Evolutionary conservation across 148 eudicot species (phyloP), one percentile per base, ranked within the genome.

Genomic region (Rhododendron williamsianum): DNA sequence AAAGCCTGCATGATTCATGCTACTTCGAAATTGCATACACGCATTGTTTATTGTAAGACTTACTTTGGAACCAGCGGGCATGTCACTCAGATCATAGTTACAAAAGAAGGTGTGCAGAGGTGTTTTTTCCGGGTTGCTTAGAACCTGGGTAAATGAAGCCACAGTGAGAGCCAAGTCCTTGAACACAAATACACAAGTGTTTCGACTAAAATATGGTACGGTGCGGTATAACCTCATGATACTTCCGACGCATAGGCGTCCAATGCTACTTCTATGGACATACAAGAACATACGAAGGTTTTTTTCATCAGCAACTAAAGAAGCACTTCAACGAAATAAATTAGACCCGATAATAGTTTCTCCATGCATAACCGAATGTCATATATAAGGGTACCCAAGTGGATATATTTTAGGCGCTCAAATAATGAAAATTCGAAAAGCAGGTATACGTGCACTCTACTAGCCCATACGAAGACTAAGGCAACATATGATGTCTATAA

Each of bases 1-100:
- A 56, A 27, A 52, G 33, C 35, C 25, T 52, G 38, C 45, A 15
- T 33, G 9, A 79, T 51, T 54, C 51, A 45, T 19, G 52, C 27
- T 45, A 48, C 81, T 46, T 78, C 2, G 0, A 80, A 80, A 80
- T 18, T 33, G 18, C 4, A 48, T 25, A 9, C 1, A 8, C 0
- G 9, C 80, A 79, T 27, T 25, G n/a, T 80, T 80, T 41, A 7
- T 72, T 43, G n/a, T 56, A 60, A 71, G 76, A 82, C 77, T 49
- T 89, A 90, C 97, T 95, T 94, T 94, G 76, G 97, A 90, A 81
- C 95, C 97, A 84, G 90, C 90, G 11, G 97, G 95, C 95, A 94
- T 94, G 88, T 94, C 95, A 86, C 91, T 93, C 89, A 93, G 84
- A 89, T 94, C 97, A 86, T 94, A 94, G 89, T 91, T 92, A 86